These are phyloP conservation scores for Protomyces inouyei DNA, from an alignment of 1,139 yeast species.

Conservation along the genomic window DNA sequence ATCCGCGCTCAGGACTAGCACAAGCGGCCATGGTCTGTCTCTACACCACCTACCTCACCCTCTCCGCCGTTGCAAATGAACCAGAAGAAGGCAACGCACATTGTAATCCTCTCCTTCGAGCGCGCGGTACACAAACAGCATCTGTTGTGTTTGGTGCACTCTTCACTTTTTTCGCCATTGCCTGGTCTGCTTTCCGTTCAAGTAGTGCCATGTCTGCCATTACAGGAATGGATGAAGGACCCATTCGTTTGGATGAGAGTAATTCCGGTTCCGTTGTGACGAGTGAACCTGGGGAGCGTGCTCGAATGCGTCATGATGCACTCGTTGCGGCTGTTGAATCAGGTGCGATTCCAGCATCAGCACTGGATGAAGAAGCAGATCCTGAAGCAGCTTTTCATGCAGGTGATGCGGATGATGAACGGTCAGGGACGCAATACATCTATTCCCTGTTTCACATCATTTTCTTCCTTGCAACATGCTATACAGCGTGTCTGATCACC, in stretches of 20 bases:
- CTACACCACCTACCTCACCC: constrained; percentile 84
- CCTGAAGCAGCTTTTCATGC: constrained; percentile 38
- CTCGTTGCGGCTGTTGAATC: constrained; percentile 89
- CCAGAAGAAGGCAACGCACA: constrained; percentile 70
- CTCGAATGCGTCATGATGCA: constrained; percentile 81
- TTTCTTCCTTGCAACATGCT: constrained; percentile 92
- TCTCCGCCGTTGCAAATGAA: constrained; percentile 93
- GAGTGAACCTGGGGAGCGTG: constrained; percentile 56
- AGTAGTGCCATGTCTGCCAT: constrained; percentile 54
- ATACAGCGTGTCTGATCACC: constrained; percentile 89
- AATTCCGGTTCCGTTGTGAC: constrained; percentile 38
- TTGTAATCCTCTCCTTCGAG: constrained; percentile 88
- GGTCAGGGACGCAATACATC: constrained; percentile 31
- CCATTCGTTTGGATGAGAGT: constrained; percentile 35
- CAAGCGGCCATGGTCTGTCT: constrained; percentile 94
- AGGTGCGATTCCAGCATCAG: constrained; percentile 85
- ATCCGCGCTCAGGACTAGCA: constrained; percentile 94
- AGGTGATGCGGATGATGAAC: constrained; percentile 53
- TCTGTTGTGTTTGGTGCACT: constrained; percentile 86
- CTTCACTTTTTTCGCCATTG: constrained; percentile 90
- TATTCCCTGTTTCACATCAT: constrained; percentile 84
- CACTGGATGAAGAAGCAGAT: constrained; percentile 56
- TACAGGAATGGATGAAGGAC: constrained; percentile 8
- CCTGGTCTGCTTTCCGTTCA: constrained; percentile 95
- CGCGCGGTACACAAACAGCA: constrained; percentile 83